These are phyloP conservation scores for Tolypocladium ophioglossoides DNA, from an alignment of 2,329 filamentous ascomycete genomes.

Conservation along the genomic window DNA sequence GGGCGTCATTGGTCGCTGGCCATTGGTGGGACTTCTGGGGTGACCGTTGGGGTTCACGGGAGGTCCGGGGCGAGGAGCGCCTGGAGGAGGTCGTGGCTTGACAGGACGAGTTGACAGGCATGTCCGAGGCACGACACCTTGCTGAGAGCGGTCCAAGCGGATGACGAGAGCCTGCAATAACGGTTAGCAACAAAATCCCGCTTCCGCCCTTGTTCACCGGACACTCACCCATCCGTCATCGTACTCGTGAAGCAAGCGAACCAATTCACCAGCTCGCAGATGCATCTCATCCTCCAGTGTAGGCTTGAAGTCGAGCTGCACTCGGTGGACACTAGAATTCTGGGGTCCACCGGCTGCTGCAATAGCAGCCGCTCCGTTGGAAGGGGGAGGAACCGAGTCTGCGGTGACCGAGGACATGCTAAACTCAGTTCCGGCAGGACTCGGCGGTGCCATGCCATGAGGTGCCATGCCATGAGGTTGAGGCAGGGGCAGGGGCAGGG, in stretches of 20 bases:
- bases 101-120: conserved; percentile 88
- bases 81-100: conserved; percentile 60
- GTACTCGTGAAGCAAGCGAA: conserved; percentile 87
- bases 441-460: conserved; percentile 34
- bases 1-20: conserved; percentile 28
- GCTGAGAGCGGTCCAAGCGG: conserved; percentile 77
- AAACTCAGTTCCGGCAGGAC: conserved; percentile 54
- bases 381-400: conserved; percentile 27
- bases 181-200: background rate
- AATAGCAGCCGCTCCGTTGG: conserved; percentile 43
- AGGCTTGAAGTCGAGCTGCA: conserved; percentile 89
- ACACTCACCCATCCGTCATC: conserved; percentile 91
- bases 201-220: too few species aligned
- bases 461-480: conserved; percentile 21
- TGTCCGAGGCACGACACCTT: conserved; percentile 88
- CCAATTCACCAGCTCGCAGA: conserved; percentile 69
- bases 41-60: conserved; percentile 32
- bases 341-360: conserved; percentile 50
- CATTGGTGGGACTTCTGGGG: conserved; percentile 17
- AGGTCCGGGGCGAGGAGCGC: conserved; percentile 38
- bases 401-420: conserved; percentile 44
- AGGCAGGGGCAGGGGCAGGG: conserved; percentile 27
- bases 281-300: conserved; percentile 88
- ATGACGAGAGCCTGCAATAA: conserved; percentile 66
- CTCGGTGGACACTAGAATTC: conserved; percentile 66